These are phyloP conservation scores for Apiospora arundinis DNA, from an alignment of 2,329 filamentous ascomycete species.

Conservation along the genomic window DNA sequence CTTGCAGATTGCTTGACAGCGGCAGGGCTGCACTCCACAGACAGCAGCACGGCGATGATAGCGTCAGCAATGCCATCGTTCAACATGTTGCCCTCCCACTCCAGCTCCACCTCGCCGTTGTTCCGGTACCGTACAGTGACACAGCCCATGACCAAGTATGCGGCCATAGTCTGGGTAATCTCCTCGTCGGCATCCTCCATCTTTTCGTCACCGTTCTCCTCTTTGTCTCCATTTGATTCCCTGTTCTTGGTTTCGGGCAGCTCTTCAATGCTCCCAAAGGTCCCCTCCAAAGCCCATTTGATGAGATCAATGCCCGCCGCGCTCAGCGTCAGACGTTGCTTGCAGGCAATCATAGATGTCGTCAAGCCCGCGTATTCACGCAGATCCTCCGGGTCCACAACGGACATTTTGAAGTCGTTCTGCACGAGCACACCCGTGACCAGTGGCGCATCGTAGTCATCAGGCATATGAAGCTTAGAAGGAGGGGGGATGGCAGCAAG, in stretches of 20 bases:
- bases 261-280: slow-evolving; percentile 85
- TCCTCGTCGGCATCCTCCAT: slow-evolving; percentile 71
- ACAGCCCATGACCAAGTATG: slow-evolving; percentile 86
- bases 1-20: slow-evolving; percentile 83
- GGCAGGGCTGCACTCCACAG: slow-evolving; percentile 91
- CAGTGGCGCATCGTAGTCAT: slow-evolving; percentile 54
- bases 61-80: slow-evolving; percentile 99
- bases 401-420: slow-evolving; percentile 94
- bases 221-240: slow-evolving; percentile 47
- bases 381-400: slow-evolving; percentile 96
- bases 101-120: slow-evolving; percentile 83
- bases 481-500: slow-evolving; percentile 83
- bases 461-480: slow-evolving; percentile 39
- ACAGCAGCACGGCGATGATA: slow-evolving; percentile 89
- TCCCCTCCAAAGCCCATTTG: slow-evolving; percentile 91
- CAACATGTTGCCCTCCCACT: slow-evolving; percentile 98
- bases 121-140: slow-evolving; percentile 79
- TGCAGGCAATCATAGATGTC: slow-evolving; percentile 92
- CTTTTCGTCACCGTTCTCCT: slow-evolving; percentile 42
- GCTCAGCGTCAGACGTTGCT: slow-evolving; percentile 85
- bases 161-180: slow-evolving; percentile 58
- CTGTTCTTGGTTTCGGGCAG: slow-evolving; percentile 59
- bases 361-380: slow-evolving; percentile 96
- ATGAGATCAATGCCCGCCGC: slow-evolving; percentile 91
- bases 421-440: slow-evolving; percentile 93